Percentiles rank a stretch among this genome's conserved stretches.
phyloP scores from a whole-genome alignment of 257 asterid genomes.

The Lantana camara region DNA sequence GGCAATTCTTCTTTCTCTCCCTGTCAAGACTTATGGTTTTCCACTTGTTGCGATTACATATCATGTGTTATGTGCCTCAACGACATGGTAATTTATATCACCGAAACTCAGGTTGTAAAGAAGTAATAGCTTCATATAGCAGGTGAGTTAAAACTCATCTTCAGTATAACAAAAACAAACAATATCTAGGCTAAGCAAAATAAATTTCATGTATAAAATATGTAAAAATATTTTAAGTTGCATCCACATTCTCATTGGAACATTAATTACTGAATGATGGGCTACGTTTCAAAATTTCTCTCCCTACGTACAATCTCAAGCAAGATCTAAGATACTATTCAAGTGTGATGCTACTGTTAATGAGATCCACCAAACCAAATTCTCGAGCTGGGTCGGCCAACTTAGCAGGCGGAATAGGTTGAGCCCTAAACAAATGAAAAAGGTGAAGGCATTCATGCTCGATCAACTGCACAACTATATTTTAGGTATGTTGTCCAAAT shows the following conservation, averaged over 20 bases:
- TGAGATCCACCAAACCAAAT: not conserved
- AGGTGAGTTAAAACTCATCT: slow-evolving; percentile 1
- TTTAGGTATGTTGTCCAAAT: too few species aligned
- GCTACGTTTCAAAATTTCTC: not conserved
- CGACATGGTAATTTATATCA: too few species aligned
- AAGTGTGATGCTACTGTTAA: slow-evolving; percentile 6
- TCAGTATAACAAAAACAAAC: slow-evolving; percentile 6
- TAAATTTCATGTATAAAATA: too few species aligned
- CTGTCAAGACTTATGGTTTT: too few species aligned
- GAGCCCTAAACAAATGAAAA: not conserved
- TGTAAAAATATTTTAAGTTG: not conserved
- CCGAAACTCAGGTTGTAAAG: too few species aligned
- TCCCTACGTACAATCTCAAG: slow-evolving; percentile 5
- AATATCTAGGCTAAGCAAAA: not conserved
- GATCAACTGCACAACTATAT: slow-evolving; percentile 5
- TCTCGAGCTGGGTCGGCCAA: not conserved
- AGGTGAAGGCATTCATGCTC: not conserved
- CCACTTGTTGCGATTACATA: too few species aligned
- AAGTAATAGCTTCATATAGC: not conserved
- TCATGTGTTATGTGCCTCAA: too few species aligned
- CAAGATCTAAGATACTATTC: not conserved
- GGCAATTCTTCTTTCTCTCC: too few species aligned
- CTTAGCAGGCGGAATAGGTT: slow-evolving; percentile 5
- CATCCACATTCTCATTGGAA: not conserved
- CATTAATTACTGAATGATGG: not conserved